Evolutionary conservation across 305 asterid genomes (phyloP).

Genomic region (Fraxinus latifolia): DNA sequence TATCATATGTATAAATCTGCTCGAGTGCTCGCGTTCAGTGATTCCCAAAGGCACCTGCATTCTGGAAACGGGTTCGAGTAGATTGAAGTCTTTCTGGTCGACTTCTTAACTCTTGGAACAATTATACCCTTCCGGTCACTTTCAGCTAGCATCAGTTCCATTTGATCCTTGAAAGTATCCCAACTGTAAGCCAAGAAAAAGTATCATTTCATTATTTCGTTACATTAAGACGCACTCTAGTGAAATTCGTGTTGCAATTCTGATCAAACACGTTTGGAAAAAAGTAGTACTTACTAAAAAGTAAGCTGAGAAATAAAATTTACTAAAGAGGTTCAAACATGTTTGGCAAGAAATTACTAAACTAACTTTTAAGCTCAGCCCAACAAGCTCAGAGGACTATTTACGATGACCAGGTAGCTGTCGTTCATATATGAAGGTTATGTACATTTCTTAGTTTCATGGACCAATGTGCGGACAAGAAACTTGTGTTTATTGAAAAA

Average conservation of each 20-base stretch:
- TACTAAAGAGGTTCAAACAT: neutral
- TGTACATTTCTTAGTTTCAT: neutral
- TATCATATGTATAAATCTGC: conserved; percentile 35
- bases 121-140: conserved; percentile 66
- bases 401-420: neutral
- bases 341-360: neutral
- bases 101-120: conserved; percentile 65
- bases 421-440: neutral
- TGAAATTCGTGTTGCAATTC: neutral
- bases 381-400: neutral
- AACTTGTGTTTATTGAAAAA: neutral
- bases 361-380: neutral
- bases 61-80: conserved; percentile 74
- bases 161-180: conserved; percentile 65
- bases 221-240: neutral
- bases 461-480: neutral
- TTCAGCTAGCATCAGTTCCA: conserved; percentile 71
- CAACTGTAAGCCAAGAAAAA: conserved; percentile 45
- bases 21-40: conserved; percentile 38
- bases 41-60: conserved; percentile 74
- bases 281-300: neutral
- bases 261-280: neutral
- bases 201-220: neutral
- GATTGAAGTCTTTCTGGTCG: conserved; percentile 66
- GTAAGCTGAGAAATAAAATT: neutral